Evolutionary conservation across 208 protist genomes (phyloP), one percentile per base, ranked within the genome.

Genomic region (Trypanosoma theileri): DNA sequence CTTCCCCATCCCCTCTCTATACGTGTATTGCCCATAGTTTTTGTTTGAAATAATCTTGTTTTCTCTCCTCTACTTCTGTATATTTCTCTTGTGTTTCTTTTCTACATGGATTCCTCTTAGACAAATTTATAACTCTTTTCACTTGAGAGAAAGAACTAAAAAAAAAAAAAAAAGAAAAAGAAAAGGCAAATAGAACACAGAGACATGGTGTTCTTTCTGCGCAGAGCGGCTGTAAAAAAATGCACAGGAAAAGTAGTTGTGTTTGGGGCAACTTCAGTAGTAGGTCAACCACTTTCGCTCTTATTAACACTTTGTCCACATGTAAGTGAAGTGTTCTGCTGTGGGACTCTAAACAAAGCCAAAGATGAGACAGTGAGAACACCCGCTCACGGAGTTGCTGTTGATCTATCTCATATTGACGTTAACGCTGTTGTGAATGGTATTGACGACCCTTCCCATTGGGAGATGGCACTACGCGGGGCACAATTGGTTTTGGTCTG

Each of bases 211-310:
- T 64, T 61, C 19, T 77, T 91, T 59, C 66, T 89, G 17, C 75
- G 82, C 4, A 73, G 74, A 44, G 48, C 62, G 22, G 41, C 66
- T 13, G 24, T 48, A 0, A 63, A 17, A 24, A 28, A 50, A 24
- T 60, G 68, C 45, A 50, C 42, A 9, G 87, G 81, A 14, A 93
- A 92, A 62, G 94, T 97, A 2, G 91, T 93, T 22, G 84, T 98
- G 9, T 89, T 98, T 53, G 97, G 97, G 19, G 93, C 91, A 58
- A 86, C 88, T 17, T 95, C 87, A 56, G 84, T 83, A 14, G 95
- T 98, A 42, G 97, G 97, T 19, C 95, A 97, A 80, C 77, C 93
- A 6, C 89, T 98, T 13, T 92, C 96, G 1, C 71, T 98, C 8
- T 82, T 98, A 14, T 71, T 98, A 28, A 98, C 98, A 68, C 46